Evolutionary conservation across 257 asterid species (phyloP), one percentile per base, ranked within the genome.

Genomic region (Anisodus tanguticus): DNA sequence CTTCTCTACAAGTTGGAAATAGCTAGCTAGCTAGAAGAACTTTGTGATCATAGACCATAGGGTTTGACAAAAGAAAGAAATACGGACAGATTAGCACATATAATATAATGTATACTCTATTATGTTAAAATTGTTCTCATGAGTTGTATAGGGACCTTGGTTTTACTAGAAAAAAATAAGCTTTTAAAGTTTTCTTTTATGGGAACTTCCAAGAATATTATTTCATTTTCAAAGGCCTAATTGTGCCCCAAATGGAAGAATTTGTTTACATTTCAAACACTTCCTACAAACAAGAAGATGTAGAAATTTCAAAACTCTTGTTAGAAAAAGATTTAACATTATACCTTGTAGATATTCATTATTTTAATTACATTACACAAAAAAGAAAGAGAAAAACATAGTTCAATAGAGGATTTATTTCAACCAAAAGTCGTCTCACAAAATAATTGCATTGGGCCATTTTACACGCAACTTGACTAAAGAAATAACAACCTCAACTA

Each of bases 1-100:
- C 63, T 76, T 51, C 81, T 76, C 47, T 26, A 13, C 45, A 22
- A 76, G 64, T 76, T 51, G 81, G 47, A 76, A 76, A 76, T 76
- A 13, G 62, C 10, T 6, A 74, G 58, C 53, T 76, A 13, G 62
- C n/a, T 6, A 74, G 58, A 74, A 22, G 8, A 13, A 77, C 19
- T 77, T 77, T 77, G 47, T 51, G 81, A 53, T 45, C 31, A 51
- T 77, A 51, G 45, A 76, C 60, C 8, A 49, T 76, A 51, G 63
- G 47, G 81, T 26, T 76, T 76, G 81, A 77, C 26, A 26, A 77
- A 77, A 47, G 8, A 77, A 76, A 43, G 6, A 74, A 77, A 77
- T 53, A 26, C 64, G 81, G 81, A 76, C 49, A 76, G 13, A 76
- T 22, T 22, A 22, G 26, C 1, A 7, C 54, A 39, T 69, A 39